Conservation (phyloP, 2,329 filamentous ascomycete species). For the Sclerotinia sclerotiorum region DNA sequence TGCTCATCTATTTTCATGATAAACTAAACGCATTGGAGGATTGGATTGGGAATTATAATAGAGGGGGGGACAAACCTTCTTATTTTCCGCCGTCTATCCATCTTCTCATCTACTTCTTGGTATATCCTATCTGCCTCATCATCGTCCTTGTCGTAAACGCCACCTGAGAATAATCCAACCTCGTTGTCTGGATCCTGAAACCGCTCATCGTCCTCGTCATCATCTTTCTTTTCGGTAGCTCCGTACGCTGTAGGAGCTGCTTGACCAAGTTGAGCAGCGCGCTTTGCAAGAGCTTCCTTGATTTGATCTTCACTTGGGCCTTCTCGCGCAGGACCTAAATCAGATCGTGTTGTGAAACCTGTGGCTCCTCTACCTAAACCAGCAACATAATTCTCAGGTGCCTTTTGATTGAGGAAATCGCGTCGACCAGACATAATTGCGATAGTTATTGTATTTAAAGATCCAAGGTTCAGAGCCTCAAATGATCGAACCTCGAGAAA, state of each 20-base stretch:
- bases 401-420: conserved; percentile 86
- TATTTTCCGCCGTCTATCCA: conserved; percentile 83
- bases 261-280: conserved; percentile 77
- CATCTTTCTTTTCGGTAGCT: conserved; percentile 51
- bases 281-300: conserved; percentile 93
- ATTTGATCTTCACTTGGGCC: conserved; percentile 97
- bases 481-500: not conserved
- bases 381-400: conserved; percentile 86
- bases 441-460: not conserved
- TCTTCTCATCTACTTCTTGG: conserved; percentile 92
- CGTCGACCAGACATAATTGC: conserved; percentile 52
- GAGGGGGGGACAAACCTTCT: conserved; percentile 69
- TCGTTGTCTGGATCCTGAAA: conserved; percentile 98
- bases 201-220: conserved; percentile 74
- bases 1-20: conserved; percentile 68
- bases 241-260: conserved; percentile 74
- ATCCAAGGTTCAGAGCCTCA: conserved; percentile 8
- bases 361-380: conserved; percentile 97
- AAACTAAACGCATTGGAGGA: conserved; percentile 58
- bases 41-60: conserved; percentile 33
- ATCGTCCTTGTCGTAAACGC: conserved; percentile 95
- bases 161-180: conserved; percentile 89
- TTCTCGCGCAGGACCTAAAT: conserved; percentile 91
- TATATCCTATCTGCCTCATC: conserved; percentile 97
- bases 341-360: conserved; percentile 95